Evolutionary conservation across 768 basidiomycete genomes (phyloP), one percentile per base, ranked within the genome.

Genomic region (Cantharellus cinnabarinus): DNA sequence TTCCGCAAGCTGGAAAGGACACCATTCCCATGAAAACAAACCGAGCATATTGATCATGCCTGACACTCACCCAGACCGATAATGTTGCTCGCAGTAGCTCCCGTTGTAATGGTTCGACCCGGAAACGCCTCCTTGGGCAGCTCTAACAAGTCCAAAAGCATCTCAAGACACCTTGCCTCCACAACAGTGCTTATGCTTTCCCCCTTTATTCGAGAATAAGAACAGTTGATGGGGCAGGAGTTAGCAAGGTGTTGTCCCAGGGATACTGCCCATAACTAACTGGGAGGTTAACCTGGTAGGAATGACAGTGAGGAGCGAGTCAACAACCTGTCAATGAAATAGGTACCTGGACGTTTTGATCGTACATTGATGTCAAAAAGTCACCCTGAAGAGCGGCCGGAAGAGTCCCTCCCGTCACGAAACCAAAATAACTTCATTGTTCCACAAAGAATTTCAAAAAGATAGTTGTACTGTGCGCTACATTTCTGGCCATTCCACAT

Each of bases 81-180:
- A 5, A 74, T 62, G 62, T 75, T 75, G 15, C 68, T 66, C 0
- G 70, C 67, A 0, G 74, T 75, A 2, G 73, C 74, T 35, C 74
- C 74, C 1, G 72, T 72, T 0, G 73, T 74, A 35, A 75, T 57
- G 0, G 71, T 71, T 44, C 72, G 66, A 5, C 69, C 69, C 14
- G 54, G 59, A 64, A 71, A 75, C 4, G 14, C 50, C 34, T 65
- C 63, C 3, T 64, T 52, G 7, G 60, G 59, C 3, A 68, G 61
- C 10, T 60, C 56, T 2, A 71, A 63, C 15, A 69, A 63, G 62
- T 68, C 65, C 50, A 68, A 63, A 2, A 68, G 63, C 64, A 70
- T 56, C 53, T 68, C 68, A 15, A 68, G 58, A 4, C 68, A 63
- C n/a, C 66, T 61, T 4, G 60, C 59, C 52, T 71, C 71, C 15